A percentile compares a stretch with the other conserved stretches of the same genome.
These are phyloP conservation scores for Backusella tuberculispora DNA, from an alignment of 192 early-diverging fungal genomes.

Conservation along the genomic window DNA sequence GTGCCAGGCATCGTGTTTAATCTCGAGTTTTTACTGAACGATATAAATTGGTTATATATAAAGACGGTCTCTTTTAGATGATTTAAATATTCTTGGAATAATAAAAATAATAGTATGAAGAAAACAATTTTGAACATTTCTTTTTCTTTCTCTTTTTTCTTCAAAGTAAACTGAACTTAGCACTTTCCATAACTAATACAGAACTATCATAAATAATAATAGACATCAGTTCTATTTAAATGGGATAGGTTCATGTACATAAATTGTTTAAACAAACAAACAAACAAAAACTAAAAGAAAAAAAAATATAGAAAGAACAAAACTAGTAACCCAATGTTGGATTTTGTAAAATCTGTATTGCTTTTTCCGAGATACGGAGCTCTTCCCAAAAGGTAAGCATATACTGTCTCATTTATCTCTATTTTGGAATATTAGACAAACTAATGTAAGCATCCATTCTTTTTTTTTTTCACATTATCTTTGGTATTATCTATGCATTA, in stretches of 20 bases:
- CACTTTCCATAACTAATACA: background rate
- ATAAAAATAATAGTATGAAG: background rate
- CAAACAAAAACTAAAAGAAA: background rate
- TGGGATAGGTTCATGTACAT: background rate
- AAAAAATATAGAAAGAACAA: background rate
- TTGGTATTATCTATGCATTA: background rate
- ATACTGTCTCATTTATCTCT: background rate
- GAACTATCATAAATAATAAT: background rate
- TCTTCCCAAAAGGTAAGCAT: background rate
- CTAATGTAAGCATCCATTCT: background rate
- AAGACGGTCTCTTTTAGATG: background rate
- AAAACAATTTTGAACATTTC: background rate
- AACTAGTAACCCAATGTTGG: background rate
- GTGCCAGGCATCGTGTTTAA: constrained; percentile 8
- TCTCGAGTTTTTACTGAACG: constrained; percentile 10
- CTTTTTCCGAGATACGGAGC: background rate
- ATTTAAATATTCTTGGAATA: background rate
- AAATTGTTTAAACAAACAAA: background rate
- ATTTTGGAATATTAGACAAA: background rate
- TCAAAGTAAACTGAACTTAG: background rate
- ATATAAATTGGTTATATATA: constrained; percentile 4
- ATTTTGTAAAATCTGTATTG: background rate
- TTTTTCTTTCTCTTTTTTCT: background rate
- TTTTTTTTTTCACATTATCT: background rate
- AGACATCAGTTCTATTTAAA: background rate